Percentiles rank a stretch among this genome's conserved stretches.
Conservation (phyloP, 2,329 filamentous ascomycete genomes). For the Scedosporium apiospermum region DNA sequence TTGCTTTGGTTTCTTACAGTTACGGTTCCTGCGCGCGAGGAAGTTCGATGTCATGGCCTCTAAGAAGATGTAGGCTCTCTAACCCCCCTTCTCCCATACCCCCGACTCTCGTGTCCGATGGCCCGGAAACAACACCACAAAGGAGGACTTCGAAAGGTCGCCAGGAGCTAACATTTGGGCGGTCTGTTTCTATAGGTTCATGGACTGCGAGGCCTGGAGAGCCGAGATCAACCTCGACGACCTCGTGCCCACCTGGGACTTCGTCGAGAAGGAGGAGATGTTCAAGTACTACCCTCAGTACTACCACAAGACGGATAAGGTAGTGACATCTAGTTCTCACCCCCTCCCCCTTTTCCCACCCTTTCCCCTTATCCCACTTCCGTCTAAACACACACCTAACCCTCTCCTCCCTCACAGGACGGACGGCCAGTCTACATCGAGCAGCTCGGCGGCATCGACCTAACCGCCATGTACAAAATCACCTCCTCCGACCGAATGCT, state of each 20-base stretch:
- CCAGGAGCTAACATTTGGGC: too few relatives aligned
- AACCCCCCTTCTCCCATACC: background rate
- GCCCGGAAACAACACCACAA: background rate
- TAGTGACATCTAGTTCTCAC: conserved; percentile 20
- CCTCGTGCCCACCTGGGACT: conserved; percentile 71
- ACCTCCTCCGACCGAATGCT: conserved; percentile 90
- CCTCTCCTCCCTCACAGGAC: conserved; percentile 47
- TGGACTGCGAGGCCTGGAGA: conserved; percentile 86
- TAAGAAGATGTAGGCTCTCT: conserved; percentile 69
- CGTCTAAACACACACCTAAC: background rate
- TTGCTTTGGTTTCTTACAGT: conserved; percentile 29
- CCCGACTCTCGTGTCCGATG: background rate
- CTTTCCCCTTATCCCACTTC: background rate
- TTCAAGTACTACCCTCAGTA: conserved; percentile 95
- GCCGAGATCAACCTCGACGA: conserved; percentile 78
- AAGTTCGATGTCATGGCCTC: conserved; percentile 83
- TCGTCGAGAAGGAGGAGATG: conserved; percentile 73
- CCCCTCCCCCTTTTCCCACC: background rate
- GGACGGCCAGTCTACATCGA: conserved; percentile 97
- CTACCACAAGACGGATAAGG: conserved; percentile 95
- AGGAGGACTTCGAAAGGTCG: too few relatives aligned
- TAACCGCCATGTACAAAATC: conserved; percentile 85
- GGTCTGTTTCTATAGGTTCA: conserved; percentile 54
- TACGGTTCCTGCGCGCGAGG: conserved; percentile 85
- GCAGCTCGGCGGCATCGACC: conserved; percentile 85